Evolutionary conservation across 495 filamentous ascomycete genomes (phyloP), one percentile per base, ranked within the genome.

Genomic region (Thermothielavioides terrestris): DNA sequence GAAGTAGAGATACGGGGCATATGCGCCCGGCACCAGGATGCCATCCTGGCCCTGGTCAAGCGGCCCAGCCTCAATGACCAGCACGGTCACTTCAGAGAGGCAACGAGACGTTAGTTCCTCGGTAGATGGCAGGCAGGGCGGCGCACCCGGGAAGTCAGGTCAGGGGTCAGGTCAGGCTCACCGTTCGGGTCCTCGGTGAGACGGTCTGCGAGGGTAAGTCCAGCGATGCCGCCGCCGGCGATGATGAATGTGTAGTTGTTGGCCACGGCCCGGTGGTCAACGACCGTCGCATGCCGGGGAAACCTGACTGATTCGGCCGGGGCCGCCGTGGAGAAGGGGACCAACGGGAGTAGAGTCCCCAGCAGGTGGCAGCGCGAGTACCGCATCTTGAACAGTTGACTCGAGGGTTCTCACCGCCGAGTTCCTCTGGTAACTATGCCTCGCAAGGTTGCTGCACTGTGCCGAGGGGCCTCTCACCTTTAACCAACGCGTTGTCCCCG

Each of bases 181-280:
- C 58, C 70, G 62, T 44, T 67, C 50, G 55, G 67, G 53, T 53
- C 70, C 64, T 76, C 68, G 6, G 69, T 73, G 21, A 79, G 57
- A 18, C 72, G 61, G 37, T 70, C 66, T 2, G 75, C 76, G 22
- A 79, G 56, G 2, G 68, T 71, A 15, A 78, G 58, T 4, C 74
- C 73, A 28, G 67, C 65, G 14, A 70, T 69, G 1, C 75, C 76
- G 20, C 71, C 73, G 12, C 75, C 73, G 6, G 72, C 64, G 39
- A 76, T 63, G 36, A 78, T 61, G 56, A 75, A 77, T 40, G 75
- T 73, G 32, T 76, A 77, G 52, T 58, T 62, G 12, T 40, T 52
- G 9, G 25, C 25, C 5, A 54, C 27, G 21, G 42, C 36, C 14
- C 44, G 46, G 11, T 42, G 34, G 11, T 54, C 21, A 22, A 68